These are phyloP conservation scores for Neofusicoccum umdonicola DNA, from an alignment of 2,329 filamentous ascomycete genomes.

Conservation along the genomic window DNA sequence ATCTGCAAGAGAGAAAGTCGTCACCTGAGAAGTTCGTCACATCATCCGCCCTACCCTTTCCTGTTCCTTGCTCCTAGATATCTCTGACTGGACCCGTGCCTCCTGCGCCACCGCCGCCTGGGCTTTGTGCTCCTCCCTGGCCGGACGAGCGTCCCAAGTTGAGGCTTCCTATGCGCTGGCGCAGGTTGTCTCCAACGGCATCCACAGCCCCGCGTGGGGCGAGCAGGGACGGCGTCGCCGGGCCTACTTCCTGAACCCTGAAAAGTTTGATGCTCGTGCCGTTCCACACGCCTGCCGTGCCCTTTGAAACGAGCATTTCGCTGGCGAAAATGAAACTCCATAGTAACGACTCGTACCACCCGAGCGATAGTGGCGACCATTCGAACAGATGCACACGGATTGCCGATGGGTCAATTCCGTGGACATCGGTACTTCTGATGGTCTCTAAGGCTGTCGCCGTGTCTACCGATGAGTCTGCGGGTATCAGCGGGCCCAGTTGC, in stretches of 20 bases:
- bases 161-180: conserved; percentile 79
- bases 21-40: not conserved
- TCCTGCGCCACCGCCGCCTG: conserved; percentile 21
- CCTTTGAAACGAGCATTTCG: conserved; percentile 83
- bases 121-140: conserved; percentile 22
- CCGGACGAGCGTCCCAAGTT: conserved; percentile 56
- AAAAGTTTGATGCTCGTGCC: conserved; percentile 86
- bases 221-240: conserved; percentile 75
- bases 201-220: conserved; percentile 89
- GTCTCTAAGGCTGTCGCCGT: conserved; percentile 44
- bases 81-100: conserved; percentile 29
- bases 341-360: conserved; percentile 92
- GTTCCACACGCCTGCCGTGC: conserved; percentile 91
- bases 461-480: conserved; percentile 42
- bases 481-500: conserved; percentile 52
- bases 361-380: conserved; percentile 85
- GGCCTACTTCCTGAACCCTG: conserved; percentile 79
- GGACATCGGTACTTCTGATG: conserved; percentile 62
- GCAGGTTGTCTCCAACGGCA: conserved; percentile 86
- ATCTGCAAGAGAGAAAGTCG: not conserved
- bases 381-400: conserved; percentile 86
- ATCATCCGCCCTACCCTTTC: not conserved
- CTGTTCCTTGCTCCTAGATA: conserved; percentile 26
- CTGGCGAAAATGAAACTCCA: conserved; percentile 91
- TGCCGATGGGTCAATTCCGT: conserved; percentile 70